Conservation (phyloP, 2,329 filamentous ascomycete species). For the Grosmannia clavigera region DNA sequence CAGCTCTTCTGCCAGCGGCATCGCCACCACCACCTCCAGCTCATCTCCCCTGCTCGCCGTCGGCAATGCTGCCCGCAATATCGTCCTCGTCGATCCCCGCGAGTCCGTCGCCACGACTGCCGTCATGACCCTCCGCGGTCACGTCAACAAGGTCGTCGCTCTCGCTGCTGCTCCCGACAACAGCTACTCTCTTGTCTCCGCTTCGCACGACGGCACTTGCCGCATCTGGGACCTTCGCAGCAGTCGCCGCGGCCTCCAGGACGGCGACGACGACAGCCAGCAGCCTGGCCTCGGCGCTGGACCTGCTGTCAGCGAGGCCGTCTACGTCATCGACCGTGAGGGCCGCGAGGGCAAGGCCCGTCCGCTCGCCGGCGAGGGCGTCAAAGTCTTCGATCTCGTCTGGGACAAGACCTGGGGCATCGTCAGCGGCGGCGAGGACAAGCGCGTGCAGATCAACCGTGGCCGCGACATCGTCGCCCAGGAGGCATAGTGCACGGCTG, state of each 20-base stretch:
- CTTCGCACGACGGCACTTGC: conserved; percentile 84
- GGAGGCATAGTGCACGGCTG: neutral
- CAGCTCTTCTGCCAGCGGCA: too few species aligned
- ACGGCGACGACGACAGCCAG: conserved; percentile 22
- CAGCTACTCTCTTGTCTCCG: conserved; percentile 74
- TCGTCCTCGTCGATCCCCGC: conserved; percentile 87
- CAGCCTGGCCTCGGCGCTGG: conserved; percentile 36
- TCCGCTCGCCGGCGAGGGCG: conserved; percentile 62
- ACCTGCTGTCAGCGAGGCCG: conserved; percentile 49
- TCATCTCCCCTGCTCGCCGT: conserved; percentile 41
- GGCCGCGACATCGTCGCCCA: conserved; percentile 38
- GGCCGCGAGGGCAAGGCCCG: conserved; percentile 51
- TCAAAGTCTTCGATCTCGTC: conserved; percentile 77
- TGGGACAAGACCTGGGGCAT: conserved; percentile 86
- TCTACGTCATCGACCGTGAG: conserved; percentile 64
- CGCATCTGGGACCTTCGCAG: conserved; percentile 87
- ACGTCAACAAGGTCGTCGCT: conserved; percentile 58
- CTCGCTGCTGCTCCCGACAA: conserved; percentile 45
- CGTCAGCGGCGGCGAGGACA: conserved; percentile 86
- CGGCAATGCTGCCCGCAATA: conserved; percentile 74
- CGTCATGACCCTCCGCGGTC: conserved; percentile 83
- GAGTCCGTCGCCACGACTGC: conserved; percentile 62
- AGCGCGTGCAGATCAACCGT: conserved; percentile 82
- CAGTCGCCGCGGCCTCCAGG: conserved; percentile 43
- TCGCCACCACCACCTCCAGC: neutral